phyloP scores from a whole-genome alignment of 257 asterid species.

The Oldenlandia corymbosa region DNA sequence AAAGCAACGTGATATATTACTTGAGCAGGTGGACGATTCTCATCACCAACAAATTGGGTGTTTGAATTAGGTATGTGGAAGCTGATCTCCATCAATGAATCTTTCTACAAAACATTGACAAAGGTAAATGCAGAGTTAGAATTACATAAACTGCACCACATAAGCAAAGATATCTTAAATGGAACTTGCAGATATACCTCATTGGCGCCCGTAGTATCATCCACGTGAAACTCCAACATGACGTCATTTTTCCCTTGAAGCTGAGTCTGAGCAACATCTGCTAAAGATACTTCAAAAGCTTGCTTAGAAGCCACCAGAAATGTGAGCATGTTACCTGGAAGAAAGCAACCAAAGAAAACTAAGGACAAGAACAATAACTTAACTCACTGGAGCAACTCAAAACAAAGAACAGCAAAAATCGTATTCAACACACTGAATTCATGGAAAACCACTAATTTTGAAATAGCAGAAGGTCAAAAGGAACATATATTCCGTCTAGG shows the following conservation, averaged over 20 bases:
- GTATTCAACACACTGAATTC: not conserved
- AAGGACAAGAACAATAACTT: too few relatives aligned
- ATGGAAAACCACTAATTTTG: not conserved
- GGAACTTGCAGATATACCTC: constrained; percentile 44
- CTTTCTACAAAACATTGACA: constrained; percentile 55
- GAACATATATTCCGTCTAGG: not conserved
- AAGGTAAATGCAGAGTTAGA: not conserved
- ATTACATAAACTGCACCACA: not conserved
- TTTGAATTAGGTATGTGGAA: constrained; percentile 90
- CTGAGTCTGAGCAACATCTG: constrained; percentile 96
- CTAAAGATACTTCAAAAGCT: constrained; percentile 90
- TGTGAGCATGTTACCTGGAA: constrained; percentile 70
- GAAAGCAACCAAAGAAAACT: not conserved
- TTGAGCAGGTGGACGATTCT: constrained; percentile 81
- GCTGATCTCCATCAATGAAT: constrained; percentile 94
- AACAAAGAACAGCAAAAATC: not conserved
- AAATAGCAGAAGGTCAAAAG: not conserved
- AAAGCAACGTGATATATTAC: constrained; percentile 26
- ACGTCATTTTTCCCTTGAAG: constrained; percentile 97
- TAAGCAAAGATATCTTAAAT: constrained; percentile 3
- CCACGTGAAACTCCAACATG: constrained; percentile 89
- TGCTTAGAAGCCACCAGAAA: constrained; percentile 81
- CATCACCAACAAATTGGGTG: constrained; percentile 92
- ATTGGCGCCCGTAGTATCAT: constrained; percentile 92
- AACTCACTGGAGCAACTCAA: not conserved